Evolutionary conservation across 208 protist species (phyloP).

Genomic region (Acanthamoeba lenticulata): DNA sequence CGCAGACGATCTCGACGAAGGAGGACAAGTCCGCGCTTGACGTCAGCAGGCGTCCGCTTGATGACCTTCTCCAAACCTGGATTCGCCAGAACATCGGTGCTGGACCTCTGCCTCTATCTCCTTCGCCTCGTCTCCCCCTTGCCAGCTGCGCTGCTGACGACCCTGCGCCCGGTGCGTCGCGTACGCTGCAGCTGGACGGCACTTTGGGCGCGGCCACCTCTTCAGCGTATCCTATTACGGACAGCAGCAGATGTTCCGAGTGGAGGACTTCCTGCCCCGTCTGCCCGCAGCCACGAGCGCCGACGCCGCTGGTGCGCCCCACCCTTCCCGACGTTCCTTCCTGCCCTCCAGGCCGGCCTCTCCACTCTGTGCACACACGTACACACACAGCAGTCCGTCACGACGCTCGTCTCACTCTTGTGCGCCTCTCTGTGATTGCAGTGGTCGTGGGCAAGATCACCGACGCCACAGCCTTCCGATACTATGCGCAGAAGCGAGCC

Average conservation of each 20-base stretch:
- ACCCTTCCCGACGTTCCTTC: no score
- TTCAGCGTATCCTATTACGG: slow-evolving; percentile 49
- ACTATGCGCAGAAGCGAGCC: background rate
- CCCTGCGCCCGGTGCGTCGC: background rate
- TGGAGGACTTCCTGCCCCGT: background rate
- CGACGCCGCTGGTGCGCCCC: background rate
- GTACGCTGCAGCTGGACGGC: slow-evolving; percentile 15
- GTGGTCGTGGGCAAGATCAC: background rate
- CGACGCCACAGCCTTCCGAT: background rate
- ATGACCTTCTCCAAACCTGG: background rate
- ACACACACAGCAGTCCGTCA: background rate
- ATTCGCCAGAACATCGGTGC: slow-evolving; percentile 33
- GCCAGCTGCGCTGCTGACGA: background rate
- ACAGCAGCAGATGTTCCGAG: background rate
- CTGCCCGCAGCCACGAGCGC: background rate
- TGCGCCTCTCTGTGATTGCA: background rate
- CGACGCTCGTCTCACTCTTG: no score
- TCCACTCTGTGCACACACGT: no score
- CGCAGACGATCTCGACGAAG: background rate
- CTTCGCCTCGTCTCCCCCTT: background rate
- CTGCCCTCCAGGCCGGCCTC: no score
- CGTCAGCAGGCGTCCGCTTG: background rate
- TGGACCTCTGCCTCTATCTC: background rate
- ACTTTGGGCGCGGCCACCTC: background rate
- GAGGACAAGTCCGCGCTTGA: background rate